Base-by-base conservation (phyloP, 768 basidiomycete species). In the Rickenella mellea region DNA sequence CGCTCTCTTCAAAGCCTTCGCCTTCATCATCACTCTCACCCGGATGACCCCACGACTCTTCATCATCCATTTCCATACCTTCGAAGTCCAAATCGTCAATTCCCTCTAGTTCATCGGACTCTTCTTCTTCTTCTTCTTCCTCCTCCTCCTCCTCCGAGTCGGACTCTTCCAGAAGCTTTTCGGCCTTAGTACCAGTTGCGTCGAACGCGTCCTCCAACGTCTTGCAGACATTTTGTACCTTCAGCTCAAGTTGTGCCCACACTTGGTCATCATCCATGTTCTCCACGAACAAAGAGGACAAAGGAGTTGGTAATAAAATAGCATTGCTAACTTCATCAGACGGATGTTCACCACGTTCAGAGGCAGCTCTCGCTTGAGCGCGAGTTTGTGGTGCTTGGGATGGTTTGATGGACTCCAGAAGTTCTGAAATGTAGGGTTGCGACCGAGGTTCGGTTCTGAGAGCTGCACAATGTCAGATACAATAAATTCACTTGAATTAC, bases 171-270 rank as follows among this genome's bases (percentile, higher is more conserved):
- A 48, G 47, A 5, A 33, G 42, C 9, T 36, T 0, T 40, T 42
- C 29, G 44, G 33, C 33, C 2, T 58, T 59, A 48, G 59, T 65
- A 14, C 52, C 57, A 6, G 68, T 69, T 21, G 72, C 78, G 42
- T 79, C 77, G 15, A 90, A 63, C 27, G 78, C 71, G 43, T 68
- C 67, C 37, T 84, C 73, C 30, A 94, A 62, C 39, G 83, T 72
- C 30, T 74, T 71, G 47, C 82, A 84, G 19, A 97, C 65, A 33
- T 71, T 73, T 47, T 77, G 73, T 12, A 80, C 68, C 32, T 88
- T 69, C 41, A 99, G 66, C 55, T 98, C 94, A 42, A 98, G 60
- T 63, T 99, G 94, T 29, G 81, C 82, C 94, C 94, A 99, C 21
- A 97, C 67, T 58, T 94, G 92, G 43, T 88, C 86, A 19, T 76